Percentiles rank a stretch among this genome's conserved stretches.
Conservation (phyloP, 2,329 filamentous ascomycete species). For the Ophiostoma australiae region DNA sequence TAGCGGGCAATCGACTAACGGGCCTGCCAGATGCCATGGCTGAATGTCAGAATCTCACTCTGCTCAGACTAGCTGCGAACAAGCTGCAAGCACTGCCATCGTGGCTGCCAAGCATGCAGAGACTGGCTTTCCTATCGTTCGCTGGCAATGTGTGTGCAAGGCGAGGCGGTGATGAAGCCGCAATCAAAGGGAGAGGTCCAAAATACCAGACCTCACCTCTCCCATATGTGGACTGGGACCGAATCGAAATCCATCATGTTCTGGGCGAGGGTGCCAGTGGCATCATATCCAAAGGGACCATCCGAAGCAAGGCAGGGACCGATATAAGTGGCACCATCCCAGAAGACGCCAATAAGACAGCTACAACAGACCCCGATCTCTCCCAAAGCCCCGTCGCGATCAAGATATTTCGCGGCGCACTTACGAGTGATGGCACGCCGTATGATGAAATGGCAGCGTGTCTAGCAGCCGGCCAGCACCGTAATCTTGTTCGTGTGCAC, state of each 20-base stretch:
- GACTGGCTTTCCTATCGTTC: conserved; percentile 45
- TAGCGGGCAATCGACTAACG: conserved; percentile 43
- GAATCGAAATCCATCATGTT: conserved; percentile 39
- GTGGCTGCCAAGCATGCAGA: conserved; percentile 44
- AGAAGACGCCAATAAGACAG: neutral
- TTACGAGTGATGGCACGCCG: conserved; percentile 45
- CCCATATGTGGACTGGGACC: conserved; percentile 39
- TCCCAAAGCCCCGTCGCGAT: conserved; percentile 37
- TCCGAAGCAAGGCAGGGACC: conserved; percentile 26
- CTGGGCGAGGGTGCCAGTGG: conserved; percentile 46
- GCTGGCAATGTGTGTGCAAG: conserved; percentile 44
- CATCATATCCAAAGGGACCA: conserved; percentile 39
- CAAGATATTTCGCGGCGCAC: conserved; percentile 46
- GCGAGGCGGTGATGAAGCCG: conserved; percentile 21
- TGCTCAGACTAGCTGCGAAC: conserved; percentile 44
- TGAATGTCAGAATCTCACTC: conserved; percentile 41
- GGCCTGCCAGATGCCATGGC: conserved; percentile 41
- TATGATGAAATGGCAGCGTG: conserved; percentile 47
- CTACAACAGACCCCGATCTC: neutral
- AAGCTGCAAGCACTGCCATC: conserved; percentile 36
- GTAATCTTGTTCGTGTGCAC: conserved; percentile 43
- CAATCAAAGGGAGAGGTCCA: neutral
- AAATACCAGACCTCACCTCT: conserved; percentile 29
- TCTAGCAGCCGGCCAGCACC: conserved; percentile 43
- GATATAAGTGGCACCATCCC: neutral